Conservation (phyloP, 2,329 filamentous ascomycete species). For the Fusarium torreyae region DNA sequence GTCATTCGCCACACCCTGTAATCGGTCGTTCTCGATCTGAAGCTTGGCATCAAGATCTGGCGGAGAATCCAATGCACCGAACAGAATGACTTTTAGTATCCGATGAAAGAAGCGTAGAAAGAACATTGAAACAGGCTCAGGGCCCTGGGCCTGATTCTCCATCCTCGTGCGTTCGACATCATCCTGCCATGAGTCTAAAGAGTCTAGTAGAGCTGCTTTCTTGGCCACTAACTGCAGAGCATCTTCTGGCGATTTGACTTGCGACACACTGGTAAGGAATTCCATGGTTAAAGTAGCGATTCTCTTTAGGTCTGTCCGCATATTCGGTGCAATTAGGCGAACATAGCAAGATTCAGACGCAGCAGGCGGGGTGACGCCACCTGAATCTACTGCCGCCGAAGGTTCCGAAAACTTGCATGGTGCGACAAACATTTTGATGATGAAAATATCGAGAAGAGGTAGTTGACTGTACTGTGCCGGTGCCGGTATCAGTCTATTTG, state of each 20-base stretch:
- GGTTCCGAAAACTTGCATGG: slow-evolving; percentile 59
- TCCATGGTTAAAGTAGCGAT: slow-evolving; percentile 53
- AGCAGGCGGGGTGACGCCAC: slow-evolving; percentile 36
- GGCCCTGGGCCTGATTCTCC: slow-evolving; percentile 31
- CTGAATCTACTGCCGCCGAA: slow-evolving; percentile 34
- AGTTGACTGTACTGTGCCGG: slow-evolving; percentile 53
- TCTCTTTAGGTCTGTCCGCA: slow-evolving; percentile 54
- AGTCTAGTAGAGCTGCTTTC: slow-evolving; percentile 52
- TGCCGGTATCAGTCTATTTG: slow-evolving; percentile 52
- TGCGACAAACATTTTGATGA: slow-evolving; percentile 60
- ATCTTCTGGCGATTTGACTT: slow-evolving; percentile 40
- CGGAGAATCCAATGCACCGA: slow-evolving; percentile 53
- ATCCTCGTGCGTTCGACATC: slow-evolving; percentile 48
- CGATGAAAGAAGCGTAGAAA: slow-evolving; percentile 56
- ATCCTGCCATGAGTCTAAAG: slow-evolving; percentile 53
- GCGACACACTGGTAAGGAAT: slow-evolving; percentile 53
- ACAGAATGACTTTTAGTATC: slow-evolving; percentile 54
- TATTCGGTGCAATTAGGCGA: slow-evolving; percentile 56
- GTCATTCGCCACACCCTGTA: slow-evolving; percentile 51
- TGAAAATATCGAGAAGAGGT: slow-evolving; percentile 59
- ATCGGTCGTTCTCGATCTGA: slow-evolving; percentile 50
- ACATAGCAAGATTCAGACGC: slow-evolving; percentile 27
- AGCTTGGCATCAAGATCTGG: slow-evolving; percentile 48
- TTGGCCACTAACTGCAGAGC: slow-evolving; percentile 50
- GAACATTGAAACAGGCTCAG: slow-evolving; percentile 51